Evolutionary conservation across 2,329 filamentous ascomycete species (phyloP).

Genomic region (Colletotrichum magnum): DNA sequence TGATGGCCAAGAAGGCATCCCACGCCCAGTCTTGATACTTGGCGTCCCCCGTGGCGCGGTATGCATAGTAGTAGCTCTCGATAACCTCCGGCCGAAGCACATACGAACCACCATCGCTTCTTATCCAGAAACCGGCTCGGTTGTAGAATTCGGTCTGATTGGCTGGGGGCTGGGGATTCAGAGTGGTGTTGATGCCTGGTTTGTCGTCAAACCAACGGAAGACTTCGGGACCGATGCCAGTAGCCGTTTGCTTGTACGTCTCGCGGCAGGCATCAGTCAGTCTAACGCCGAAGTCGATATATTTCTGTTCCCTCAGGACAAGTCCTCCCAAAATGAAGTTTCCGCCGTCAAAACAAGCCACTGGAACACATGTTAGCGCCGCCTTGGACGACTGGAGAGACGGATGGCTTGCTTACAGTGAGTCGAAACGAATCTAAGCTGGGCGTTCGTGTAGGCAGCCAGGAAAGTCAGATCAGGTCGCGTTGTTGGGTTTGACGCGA

Average conservation of each 20-base stretch:
- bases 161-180: slow-evolving; percentile 59
- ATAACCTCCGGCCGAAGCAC: slow-evolving; percentile 84
- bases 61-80: slow-evolving; percentile 90
- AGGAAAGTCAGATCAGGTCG: slow-evolving; percentile 78
- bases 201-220: slow-evolving; percentile 73
- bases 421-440: slow-evolving; percentile 60
- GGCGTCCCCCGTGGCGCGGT: slow-evolving; percentile 80
- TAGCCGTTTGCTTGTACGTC: slow-evolving; percentile 78
- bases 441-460: slow-evolving; percentile 66
- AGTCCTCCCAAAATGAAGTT: slow-evolving; percentile 88
- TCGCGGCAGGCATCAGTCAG: slow-evolving; percentile 81
- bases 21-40: slow-evolving; percentile 90
- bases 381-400: slow-evolving; percentile 26
- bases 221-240: slow-evolving; percentile 82
- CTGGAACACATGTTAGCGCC: slow-evolving; percentile 58
- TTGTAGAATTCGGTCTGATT: slow-evolving; percentile 73
- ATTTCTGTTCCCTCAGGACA: slow-evolving; percentile 74
- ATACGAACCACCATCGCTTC: slow-evolving; percentile 65
- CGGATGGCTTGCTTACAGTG: slow-evolving; percentile 58
- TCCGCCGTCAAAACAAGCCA: slow-evolving; percentile 88
- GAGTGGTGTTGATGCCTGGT: slow-evolving; percentile 50
- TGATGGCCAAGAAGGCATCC: slow-evolving; percentile 81
- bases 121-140: slow-evolving; percentile 79
- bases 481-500: slow-evolving; percentile 77
- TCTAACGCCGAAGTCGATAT: slow-evolving; percentile 80